phyloP scores from a whole-genome alignment of 2,329 filamentous ascomycete genomes.

The Colletotrichum limetticola region DNA sequence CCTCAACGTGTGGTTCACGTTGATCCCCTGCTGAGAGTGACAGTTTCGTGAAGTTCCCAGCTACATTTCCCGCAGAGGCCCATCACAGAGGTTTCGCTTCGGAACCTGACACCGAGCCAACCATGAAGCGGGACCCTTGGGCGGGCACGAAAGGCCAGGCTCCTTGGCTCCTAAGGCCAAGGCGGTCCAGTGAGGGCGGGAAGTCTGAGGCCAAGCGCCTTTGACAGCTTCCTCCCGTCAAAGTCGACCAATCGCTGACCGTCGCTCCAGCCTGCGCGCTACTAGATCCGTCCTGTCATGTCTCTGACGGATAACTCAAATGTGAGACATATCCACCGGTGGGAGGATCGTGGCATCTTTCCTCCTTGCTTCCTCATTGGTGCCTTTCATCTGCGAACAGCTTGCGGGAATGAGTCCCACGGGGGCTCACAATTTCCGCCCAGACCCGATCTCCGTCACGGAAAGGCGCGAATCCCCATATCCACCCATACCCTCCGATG shows the following conservation, averaged over 20 bases:
- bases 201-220: slow-evolving; percentile 26
- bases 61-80: slow-evolving; percentile 5
- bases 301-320: slow-evolving; percentile 21
- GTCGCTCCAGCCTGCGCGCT: not conserved
- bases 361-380: slow-evolving; percentile 11
- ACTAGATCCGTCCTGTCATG: slow-evolving; percentile 14
- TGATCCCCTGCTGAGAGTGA: not conserved
- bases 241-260: not conserved
- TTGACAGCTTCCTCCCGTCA: slow-evolving; percentile 15
- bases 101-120: not conserved
- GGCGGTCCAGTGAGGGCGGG: slow-evolving; percentile 19
- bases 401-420: not conserved
- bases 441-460: slow-evolving; percentile 6
- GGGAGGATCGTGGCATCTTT: slow-evolving; percentile 13
- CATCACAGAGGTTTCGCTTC: not conserved
- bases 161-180: slow-evolving; percentile 12
- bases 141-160: not conserved
- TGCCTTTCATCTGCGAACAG: slow-evolving; percentile 30
- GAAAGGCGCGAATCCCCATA: slow-evolving; percentile 6
- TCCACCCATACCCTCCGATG: not conserved
- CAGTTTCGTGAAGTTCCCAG: not conserved
- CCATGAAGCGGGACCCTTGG: not conserved
- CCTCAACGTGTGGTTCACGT: slow-evolving; percentile 14
- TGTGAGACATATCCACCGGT: slow-evolving; percentile 14
- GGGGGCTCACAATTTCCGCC: not conserved